Conservation (phyloP, 75 land plant species). For the Pseudotsuga menziesii region DNA sequence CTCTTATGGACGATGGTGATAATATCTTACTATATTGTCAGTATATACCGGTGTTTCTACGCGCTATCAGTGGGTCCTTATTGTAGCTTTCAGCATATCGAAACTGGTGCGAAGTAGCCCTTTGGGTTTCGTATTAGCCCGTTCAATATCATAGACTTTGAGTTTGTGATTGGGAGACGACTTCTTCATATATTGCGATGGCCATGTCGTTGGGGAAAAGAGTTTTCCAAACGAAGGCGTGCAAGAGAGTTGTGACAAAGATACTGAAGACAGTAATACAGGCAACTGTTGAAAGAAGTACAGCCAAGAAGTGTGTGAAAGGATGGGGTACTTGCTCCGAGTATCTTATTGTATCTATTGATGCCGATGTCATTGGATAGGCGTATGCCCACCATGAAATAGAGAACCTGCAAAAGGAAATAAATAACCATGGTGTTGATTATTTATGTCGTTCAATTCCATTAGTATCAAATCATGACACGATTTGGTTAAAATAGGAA, state of each 20-base stretch:
- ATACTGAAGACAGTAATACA: conserved; percentile 56
- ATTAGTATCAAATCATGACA: not conserved
- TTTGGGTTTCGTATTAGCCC: not conserved
- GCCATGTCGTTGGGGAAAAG: conserved; percentile 87
- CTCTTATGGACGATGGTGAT: not conserved
- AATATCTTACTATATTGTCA: not conserved
- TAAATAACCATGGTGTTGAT: too few relatives aligned
- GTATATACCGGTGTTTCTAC: not conserved
- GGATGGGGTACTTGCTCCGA: conserved; percentile 50
- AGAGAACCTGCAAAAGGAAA: conserved; percentile 65
- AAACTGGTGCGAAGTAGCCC: not conserved
- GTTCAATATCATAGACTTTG: too few relatives aligned
- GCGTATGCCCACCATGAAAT: conserved; percentile 99
- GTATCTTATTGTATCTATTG: conserved; percentile 80
- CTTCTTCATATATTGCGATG: conserved; percentile 44
- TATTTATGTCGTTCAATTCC: not conserved
- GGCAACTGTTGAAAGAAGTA: conserved; percentile 63
- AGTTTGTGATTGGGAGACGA: not conserved
- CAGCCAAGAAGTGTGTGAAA: conserved; percentile 56
- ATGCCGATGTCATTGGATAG: conserved; percentile 87
- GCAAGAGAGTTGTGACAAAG: conserved; percentile 56
- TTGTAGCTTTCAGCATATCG: not conserved
- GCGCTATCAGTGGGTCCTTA: not conserved
- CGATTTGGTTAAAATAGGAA: not conserved
- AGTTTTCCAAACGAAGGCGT: conserved; percentile 53